A percentile compares a stretch with the other conserved stretches of the same genome.
Conservation (phyloP, 805 yeast species). For the Candida maltosa region DNA sequence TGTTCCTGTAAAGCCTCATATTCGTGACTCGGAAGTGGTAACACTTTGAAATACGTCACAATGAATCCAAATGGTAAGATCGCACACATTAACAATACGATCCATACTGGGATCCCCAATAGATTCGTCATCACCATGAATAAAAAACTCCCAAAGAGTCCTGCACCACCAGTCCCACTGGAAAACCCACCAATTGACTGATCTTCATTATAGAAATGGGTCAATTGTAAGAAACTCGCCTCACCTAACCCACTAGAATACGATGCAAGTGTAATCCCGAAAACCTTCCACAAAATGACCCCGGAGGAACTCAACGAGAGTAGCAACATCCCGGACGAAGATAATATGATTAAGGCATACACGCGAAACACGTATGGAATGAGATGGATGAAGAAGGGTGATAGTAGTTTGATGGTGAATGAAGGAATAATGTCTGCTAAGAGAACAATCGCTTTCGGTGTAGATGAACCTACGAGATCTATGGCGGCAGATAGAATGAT, state of each 20-base stretch:
- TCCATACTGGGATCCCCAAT: constrained; percentile 50
- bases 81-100: constrained; percentile 56
- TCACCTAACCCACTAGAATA: constrained; percentile 89
- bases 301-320: constrained; percentile 44
- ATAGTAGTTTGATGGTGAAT: constrained; percentile 60
- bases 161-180: constrained; percentile 96
- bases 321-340: constrained; percentile 71
- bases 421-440: constrained; percentile 88
- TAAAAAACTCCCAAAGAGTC: constrained; percentile 74
- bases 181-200: constrained; percentile 82
- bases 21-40: constrained; percentile 17
- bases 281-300: constrained; percentile 38
- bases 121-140: constrained; percentile 73
- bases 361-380: constrained; percentile 61
- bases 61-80: constrained; percentile 54
- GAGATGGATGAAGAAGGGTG: constrained; percentile 76
- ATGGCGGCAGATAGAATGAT: constrained; percentile 90
- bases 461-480: constrained; percentile 78
- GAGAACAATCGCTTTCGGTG: constrained; percentile 83
- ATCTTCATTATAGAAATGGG: constrained; percentile 64
- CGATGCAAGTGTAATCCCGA: constrained; percentile 80
- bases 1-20: constrained; percentile 6
- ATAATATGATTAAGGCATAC: constrained; percentile 49
- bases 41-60: constrained; percentile 19
- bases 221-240: constrained; percentile 78